Evolutionary conservation across 2,329 filamentous ascomycete genomes (phyloP).

Genomic region (Penicillium corylophilum): DNA sequence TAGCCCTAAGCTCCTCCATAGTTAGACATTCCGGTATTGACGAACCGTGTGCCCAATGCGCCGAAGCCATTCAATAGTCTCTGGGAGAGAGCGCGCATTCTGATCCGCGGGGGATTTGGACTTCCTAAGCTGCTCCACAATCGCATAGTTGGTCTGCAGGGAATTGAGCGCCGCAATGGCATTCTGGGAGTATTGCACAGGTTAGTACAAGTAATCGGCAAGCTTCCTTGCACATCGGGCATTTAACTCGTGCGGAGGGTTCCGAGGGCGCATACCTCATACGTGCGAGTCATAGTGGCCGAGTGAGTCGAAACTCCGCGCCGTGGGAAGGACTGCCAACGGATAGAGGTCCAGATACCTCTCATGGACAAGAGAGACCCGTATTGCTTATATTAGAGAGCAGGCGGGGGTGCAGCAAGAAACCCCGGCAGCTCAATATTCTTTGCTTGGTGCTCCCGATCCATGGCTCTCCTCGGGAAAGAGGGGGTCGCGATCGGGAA

Average conservation of each 20-base stretch:
- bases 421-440: conserved; percentile 18
- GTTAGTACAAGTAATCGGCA: conserved; percentile 12
- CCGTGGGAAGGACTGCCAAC: conserved; percentile 16
- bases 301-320: conserved; percentile 32
- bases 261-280: conserved; percentile 32
- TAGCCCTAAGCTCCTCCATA: not conserved
- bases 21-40: conserved; percentile 2
- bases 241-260: not conserved
- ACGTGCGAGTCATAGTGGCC: conserved; percentile 39
- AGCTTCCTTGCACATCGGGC: not conserved
- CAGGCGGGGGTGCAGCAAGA: conserved; percentile 15
- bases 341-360: conserved; percentile 23
- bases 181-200: conserved; percentile 45
- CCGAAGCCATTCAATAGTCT: conserved; percentile 75
- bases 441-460: conserved; percentile 13
- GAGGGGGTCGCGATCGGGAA: conserved; percentile 10
- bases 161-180: conserved; percentile 73
- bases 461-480: conserved; percentile 25
- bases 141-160: conserved; percentile 74
- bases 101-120: conserved; percentile 62
- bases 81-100: conserved; percentile 74
- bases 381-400: conserved; percentile 13
- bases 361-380: conserved; percentile 29
- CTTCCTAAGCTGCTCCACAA: conserved; percentile 74
- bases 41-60: conserved; percentile 73